These are phyloP conservation scores for Ophiostoma pallidulum DNA, from an alignment of 2,329 filamentous ascomycete genomes.

Conservation along the genomic window DNA sequence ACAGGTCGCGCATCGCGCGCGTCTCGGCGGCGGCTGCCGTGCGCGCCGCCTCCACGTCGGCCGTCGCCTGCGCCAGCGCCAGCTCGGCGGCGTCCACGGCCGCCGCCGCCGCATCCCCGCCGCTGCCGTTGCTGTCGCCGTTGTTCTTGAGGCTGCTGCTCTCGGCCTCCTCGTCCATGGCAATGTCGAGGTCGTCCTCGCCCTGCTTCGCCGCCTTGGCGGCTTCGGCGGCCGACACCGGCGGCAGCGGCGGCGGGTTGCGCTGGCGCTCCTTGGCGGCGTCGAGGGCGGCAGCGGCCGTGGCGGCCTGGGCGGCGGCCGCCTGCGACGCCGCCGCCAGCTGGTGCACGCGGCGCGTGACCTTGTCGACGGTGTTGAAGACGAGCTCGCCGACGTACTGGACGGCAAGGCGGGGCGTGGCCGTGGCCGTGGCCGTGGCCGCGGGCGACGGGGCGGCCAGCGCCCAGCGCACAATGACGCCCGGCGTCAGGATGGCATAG, in stretches of 20 bases:
- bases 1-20: conserved; percentile 67
- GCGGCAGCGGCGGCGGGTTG: conserved; percentile 15
- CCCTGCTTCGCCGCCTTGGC: neutral
- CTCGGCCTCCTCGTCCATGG: conserved; percentile 20
- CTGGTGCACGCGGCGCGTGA: conserved; percentile 76
- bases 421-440: conserved; percentile 38
- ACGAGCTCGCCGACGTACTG: conserved; percentile 84
- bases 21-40: conserved; percentile 62
- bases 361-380: conserved; percentile 78
- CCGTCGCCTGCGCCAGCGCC: conserved; percentile 13
- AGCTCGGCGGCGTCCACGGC: conserved; percentile 11
- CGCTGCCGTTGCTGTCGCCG: conserved; percentile 24
- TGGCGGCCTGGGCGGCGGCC: conserved; percentile 23
- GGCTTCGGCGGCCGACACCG: neutral
- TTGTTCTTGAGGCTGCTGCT: too few species aligned
- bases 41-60: conserved; percentile 33
- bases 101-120: conserved; percentile 27
- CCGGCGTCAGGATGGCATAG: conserved; percentile 85
- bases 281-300: conserved; percentile 16
- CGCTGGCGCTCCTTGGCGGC: conserved; percentile 34
- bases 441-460: conserved; percentile 38
- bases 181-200: conserved; percentile 31
- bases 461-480: conserved; percentile 83
- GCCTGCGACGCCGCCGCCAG: conserved; percentile 43
- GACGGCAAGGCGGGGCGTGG: conserved; percentile 52